Base-by-base conservation (phyloP, 1,284 basidiomycete species). In the Puccinia sorghi region DNA sequence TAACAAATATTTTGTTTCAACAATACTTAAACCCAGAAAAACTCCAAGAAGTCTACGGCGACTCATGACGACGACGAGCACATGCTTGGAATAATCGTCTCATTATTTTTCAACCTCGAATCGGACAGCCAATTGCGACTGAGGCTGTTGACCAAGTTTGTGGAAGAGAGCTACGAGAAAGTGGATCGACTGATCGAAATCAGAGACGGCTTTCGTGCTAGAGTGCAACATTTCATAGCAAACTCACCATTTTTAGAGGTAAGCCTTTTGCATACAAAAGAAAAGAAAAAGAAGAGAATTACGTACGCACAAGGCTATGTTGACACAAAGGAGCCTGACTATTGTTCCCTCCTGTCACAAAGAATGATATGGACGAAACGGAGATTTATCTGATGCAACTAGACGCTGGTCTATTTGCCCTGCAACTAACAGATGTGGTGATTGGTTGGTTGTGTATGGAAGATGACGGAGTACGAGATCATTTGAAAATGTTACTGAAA, bases 381-480 rank as follows among this genome's bases (percentile, higher is more conserved):
- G 84, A 90, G 41, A 91, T 90, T 87, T 97, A 98, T 85, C 86
- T 97, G 25, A 88, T 90, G 22, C 88, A 92, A 56, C 85, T 98
- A 37, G 94, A 97, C 77, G 89, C 90, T 1, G 97, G 96, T 0
- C 85, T 97, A 48, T 95, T 92, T 83, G 91, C 91, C 1, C 85
- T 99, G 12, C 96, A 99, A 83, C 92, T 91, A 20, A 89, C 93
- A 27, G 96, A 98, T 85, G 97, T 95, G 81, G 90, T 97, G 70
- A 85, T 98, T 39, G 94, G 92, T 0, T 99, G 97, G 97, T 85
- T 98, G 39, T 89, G 90, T 79, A 97, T 98, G 94, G 97, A 99
- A 86, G 97, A 99, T 82, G 97, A 99, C 82, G 97, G 94, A 43
- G 94, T 95, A 86, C 80, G 89, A 56, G 86, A 86, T 20, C 94